A percentile compares a stretch with the other conserved stretches of the same genome.
phyloP scores from a whole-genome alignment of 352 stramenopile species.

The Pythium rhizo-oryzae region DNA sequence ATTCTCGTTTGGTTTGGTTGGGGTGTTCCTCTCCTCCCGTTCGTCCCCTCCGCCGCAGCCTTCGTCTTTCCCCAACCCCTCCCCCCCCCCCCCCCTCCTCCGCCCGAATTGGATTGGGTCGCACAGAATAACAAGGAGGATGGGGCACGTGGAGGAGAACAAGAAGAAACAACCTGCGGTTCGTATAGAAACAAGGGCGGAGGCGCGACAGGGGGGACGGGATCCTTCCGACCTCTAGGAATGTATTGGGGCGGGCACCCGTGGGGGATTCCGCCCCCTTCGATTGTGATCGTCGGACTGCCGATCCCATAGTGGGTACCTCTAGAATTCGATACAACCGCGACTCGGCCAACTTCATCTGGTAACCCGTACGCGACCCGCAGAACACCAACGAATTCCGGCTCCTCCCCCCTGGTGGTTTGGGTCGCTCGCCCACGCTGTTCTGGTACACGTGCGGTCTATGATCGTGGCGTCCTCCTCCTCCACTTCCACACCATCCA shows the following conservation, averaged over 20 bases:
- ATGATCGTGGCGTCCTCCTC: no score
- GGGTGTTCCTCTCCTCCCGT: no score
- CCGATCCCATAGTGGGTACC: neutral
- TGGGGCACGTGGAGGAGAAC: slow-evolving; percentile 8
- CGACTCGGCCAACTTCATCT: slow-evolving; percentile 9
- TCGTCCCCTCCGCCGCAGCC: no score
- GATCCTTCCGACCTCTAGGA: slow-evolving; percentile 14
- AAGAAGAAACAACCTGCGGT: slow-evolving; percentile 16
- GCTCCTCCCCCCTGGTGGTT: slow-evolving; percentile 1
- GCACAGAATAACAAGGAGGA: slow-evolving; percentile 16
- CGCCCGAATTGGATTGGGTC: neutral
- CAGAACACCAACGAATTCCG: slow-evolving; percentile 25
- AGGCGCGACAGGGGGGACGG: slow-evolving; percentile 27
- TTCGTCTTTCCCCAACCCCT: no score
- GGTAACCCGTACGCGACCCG: slow-evolving; percentile 5
- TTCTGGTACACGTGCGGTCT: slow-evolving; percentile 1
- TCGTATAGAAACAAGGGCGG: slow-evolving; percentile 18
- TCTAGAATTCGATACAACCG: slow-evolving; percentile 2
- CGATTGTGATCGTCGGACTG: neutral
- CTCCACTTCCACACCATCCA: neutral
- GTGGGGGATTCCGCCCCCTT: neutral
- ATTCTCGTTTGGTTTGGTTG: no score
- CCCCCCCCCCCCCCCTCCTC: no score
- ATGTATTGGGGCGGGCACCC: neutral
- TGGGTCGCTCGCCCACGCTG: neutral